phyloP scores from a whole-genome alignment of 345 rosid species.

The Punica granatum region DNA sequence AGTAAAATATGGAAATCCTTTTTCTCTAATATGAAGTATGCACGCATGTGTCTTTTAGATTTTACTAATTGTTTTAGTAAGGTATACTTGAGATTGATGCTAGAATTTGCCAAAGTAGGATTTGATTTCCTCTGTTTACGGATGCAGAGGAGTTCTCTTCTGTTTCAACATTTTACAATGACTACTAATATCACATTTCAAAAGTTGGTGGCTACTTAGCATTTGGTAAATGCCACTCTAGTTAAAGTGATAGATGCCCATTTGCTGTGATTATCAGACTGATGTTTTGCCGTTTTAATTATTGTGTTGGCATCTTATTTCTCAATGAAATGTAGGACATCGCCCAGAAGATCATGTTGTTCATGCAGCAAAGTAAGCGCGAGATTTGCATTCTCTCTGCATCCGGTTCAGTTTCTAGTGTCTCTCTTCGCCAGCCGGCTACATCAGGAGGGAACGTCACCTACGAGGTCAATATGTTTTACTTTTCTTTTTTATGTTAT shows the following conservation, averaged over 20 bases:
- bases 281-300: background rate
- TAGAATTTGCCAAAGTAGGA: no score
- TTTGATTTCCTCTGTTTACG: background rate
- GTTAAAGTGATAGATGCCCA: no score
- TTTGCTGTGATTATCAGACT: background rate
- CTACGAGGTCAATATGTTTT: constrained; percentile 48
- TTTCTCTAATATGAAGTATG: no score
- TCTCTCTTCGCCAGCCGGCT: constrained; percentile 72
- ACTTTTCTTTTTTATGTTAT: background rate
- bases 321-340: constrained; percentile 47
- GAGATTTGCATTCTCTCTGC: constrained; percentile 86
- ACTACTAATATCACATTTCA: no score
- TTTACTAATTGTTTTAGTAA: no score
- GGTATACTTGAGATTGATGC: no score
- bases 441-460: constrained; percentile 71
- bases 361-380: constrained; percentile 71
- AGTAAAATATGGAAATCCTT: no score
- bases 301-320: constrained; percentile 8
- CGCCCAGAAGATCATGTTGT: constrained; percentile 55
- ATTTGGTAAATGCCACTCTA: no score
- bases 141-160: background rate
- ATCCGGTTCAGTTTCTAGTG: constrained; percentile 73
- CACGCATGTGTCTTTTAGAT: no score
- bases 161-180: background rate
- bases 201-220: no score